Evolutionary conservation across 2,329 filamentous ascomycete species (phyloP), one percentile per base, ranked within the genome.

Genomic region (Penicillium sp.): DNA sequence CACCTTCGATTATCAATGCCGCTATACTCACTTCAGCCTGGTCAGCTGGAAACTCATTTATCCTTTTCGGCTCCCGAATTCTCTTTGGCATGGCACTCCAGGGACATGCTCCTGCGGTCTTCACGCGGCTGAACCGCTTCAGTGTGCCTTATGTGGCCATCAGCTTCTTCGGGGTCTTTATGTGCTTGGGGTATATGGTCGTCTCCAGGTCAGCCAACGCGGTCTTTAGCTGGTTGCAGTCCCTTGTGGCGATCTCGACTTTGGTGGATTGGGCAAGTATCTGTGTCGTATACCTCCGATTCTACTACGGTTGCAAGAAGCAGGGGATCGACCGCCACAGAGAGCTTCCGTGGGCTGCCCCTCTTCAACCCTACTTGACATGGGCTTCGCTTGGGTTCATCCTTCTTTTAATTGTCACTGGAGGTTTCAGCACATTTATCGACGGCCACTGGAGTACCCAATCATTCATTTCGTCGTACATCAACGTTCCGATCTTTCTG

Each of bases 151-250:
- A 80, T 66, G 70, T 68, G 40, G 77, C 81, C 0, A 80, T 87
- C 20, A 65, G 57, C 16, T 63, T 76, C 24, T 77, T 78, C 2
- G 75, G 81, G 1, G 63, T 74, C 4, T 73, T 85, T 46, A 82
- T 82, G 16, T 74, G 84, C 14, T 76, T 87, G 14, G 83, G 76
- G 11, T 87, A 85, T 71, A 74, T 87, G 56, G 86, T 86, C 70
- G 69, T 86, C 11, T 82, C 80, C 6, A 60, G 73, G 27, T 72
- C 68, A 43, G 83, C 82, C 16, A 73, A 72, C 2, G 67, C 75
- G 3, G 84, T 85, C 11, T 88, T 88, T 68, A 74, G 77, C 70
- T 88, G 85, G 85, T 70, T 88, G 28, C 75, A 86, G 55, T 84
- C 85, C 71, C 81, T 87, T 56, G 80, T 77, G 4, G 48, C 56